A percentile compares a stretch with the other conserved stretches of the same genome.
Evolutionary conservation across 2,329 filamentous ascomycete genomes (phyloP).

Genomic region (Plenodomus tracheiphilus): DNA sequence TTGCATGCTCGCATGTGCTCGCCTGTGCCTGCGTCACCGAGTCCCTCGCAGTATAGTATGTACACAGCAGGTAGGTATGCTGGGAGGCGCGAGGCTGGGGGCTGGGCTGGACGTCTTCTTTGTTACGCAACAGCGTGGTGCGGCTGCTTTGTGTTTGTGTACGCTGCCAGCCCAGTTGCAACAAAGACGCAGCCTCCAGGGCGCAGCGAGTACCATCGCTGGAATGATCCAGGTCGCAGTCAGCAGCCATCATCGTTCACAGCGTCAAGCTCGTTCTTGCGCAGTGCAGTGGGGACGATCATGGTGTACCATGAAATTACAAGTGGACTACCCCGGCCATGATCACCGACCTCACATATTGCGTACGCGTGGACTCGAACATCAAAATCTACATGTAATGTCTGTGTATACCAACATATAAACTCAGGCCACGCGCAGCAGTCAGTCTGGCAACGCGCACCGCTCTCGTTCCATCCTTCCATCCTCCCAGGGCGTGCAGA

Average conservation of each 20-base stretch:
- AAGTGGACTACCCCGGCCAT: background rate
- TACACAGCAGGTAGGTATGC: no score
- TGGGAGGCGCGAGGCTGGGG: background rate
- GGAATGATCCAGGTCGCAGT: background rate
- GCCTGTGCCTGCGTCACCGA: no score
- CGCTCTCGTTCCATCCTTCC: background rate
- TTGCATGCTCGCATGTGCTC: constrained; percentile 10
- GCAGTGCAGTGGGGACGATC: background rate
- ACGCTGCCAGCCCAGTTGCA: background rate
- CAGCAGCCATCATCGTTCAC: background rate
- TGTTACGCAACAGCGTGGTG: background rate
- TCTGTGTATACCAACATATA: no score
- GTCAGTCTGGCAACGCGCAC: background rate
- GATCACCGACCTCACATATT: background rate
- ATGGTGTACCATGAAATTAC: background rate
- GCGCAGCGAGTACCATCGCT: background rate
- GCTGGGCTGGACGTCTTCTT: background rate
- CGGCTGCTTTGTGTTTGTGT: background rate
- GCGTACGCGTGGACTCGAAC: background rate
- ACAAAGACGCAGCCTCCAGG: background rate
- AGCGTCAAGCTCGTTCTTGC: background rate
- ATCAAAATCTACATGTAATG: no score
- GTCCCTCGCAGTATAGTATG: no score
- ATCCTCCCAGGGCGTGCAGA: background rate
- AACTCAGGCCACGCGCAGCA: no score